These are phyloP conservation scores for Septoria linicola DNA, from an alignment of 2,329 filamentous ascomycete genomes.

Conservation along the genomic window DNA sequence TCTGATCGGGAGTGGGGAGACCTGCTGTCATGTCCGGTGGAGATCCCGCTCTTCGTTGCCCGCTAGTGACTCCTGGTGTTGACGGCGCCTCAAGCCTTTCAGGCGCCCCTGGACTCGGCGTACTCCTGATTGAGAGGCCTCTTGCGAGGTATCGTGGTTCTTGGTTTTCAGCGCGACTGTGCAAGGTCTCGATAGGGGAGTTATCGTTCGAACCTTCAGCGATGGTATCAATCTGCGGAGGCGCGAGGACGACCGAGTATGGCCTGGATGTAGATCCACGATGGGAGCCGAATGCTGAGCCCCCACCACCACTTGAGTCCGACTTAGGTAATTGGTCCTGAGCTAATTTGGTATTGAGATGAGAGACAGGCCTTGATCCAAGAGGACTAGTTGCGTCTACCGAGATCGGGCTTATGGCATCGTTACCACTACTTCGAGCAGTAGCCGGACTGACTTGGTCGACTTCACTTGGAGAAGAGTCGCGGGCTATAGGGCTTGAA, in stretches of 20 bases:
- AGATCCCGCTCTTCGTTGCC: slow-evolving; percentile 3
- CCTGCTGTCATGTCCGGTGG: slow-evolving; percentile 14
- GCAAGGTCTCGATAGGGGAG: slow-evolving; percentile 17
- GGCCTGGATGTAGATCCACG: slow-evolving; percentile 16
- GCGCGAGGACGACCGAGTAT: slow-evolving; percentile 20
- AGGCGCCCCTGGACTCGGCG: not conserved
- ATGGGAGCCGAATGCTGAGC: not conserved
- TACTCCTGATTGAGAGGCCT: slow-evolving; percentile 13
- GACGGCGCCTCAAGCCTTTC: slow-evolving; percentile 1
- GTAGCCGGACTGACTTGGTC: slow-evolving; percentile 31
- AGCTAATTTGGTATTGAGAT: slow-evolving; percentile 15
- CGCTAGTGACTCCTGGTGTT: slow-evolving; percentile 1
- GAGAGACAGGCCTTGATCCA: slow-evolving; percentile 22
- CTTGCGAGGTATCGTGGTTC: slow-evolving; percentile 14
- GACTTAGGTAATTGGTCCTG: slow-evolving; percentile 3
- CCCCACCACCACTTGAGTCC: slow-evolving; percentile 10
- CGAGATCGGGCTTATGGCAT: slow-evolving; percentile 23
- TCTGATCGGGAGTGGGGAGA: slow-evolving; percentile 24
- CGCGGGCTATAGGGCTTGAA: slow-evolving; percentile 18
- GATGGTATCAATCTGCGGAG: slow-evolving; percentile 24
- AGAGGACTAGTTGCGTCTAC: slow-evolving; percentile 15
- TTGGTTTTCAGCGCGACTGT: not conserved
- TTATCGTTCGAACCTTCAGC: slow-evolving; percentile 22
- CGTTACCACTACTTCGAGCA: slow-evolving; percentile 17
- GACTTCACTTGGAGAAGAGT: slow-evolving; percentile 24